Evolutionary conservation across 345 rosid genomes (phyloP).

Genomic region (Salix dunnii): DNA sequence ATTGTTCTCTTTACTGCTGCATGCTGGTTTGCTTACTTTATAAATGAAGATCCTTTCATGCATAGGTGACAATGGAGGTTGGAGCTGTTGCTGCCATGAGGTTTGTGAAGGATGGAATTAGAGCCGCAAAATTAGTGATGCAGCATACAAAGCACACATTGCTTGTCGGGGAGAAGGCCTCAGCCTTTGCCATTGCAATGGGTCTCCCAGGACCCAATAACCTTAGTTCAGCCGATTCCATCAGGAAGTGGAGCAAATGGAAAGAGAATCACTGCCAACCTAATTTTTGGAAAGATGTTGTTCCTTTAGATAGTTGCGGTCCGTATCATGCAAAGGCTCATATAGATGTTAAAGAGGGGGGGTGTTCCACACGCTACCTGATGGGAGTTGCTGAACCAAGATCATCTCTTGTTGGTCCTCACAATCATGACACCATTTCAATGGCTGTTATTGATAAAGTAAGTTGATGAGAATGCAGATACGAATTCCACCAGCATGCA

Average conservation of each 20-base stretch:
- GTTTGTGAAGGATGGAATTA: conserved; percentile 85
- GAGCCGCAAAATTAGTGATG: conserved; percentile 86
- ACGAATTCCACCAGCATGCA: neutral
- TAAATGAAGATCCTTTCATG: conserved; percentile 20
- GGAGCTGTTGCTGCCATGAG: conserved; percentile 99
- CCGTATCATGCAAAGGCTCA: conserved; percentile 53
- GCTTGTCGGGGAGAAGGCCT: conserved; percentile 79
- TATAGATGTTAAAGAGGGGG: conserved; percentile 15
- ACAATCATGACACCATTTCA: conserved; percentile 87
- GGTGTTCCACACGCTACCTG: conserved; percentile 25
- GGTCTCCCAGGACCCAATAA: conserved; percentile 87
- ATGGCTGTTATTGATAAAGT: conserved; percentile 90
- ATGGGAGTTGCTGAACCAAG: conserved; percentile 33
- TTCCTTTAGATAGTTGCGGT: conserved; percentile 61
- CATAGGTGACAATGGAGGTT: conserved; percentile 92
- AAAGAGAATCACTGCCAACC: conserved; percentile 67
- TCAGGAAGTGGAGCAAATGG: conserved; percentile 79
- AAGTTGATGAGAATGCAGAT: conserved; percentile 16
- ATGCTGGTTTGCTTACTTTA: conserved; percentile 1
- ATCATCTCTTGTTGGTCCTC: conserved; percentile 56
- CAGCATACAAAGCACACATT: conserved; percentile 69
- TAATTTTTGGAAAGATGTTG: conserved; percentile 77
- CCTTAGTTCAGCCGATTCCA: conserved; percentile 74
- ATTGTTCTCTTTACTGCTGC: neutral
- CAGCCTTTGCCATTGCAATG: conserved; percentile 87